Conservation (phyloP, 805 yeast genomes). For the Starmerella apicola region DNA sequence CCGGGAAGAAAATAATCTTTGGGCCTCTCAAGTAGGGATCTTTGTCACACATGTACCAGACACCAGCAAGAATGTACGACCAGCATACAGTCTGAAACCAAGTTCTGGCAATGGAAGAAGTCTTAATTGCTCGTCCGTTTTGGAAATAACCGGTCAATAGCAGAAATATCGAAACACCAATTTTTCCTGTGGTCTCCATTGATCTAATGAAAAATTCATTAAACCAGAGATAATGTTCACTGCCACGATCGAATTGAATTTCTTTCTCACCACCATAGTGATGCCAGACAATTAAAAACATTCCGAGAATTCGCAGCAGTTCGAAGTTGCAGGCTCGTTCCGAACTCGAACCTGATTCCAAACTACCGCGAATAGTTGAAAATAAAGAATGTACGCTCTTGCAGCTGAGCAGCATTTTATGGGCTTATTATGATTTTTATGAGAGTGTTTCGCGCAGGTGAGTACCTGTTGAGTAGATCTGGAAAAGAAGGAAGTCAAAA, state of each 20-base stretch:
- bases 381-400: no score
- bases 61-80: slow-evolving; percentile 5
- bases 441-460: no score
- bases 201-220: slow-evolving; percentile 4
- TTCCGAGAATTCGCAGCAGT: slow-evolving; percentile 10
- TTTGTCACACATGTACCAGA: background rate
- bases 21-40: background rate
- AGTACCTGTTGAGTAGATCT: no score
- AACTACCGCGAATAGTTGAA: no score
- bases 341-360: no score
- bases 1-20: slow-evolving; percentile 3
- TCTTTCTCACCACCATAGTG: slow-evolving; percentile 7
- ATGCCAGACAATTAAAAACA: slow-evolving; percentile 10
- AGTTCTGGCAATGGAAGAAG: slow-evolving; percentile 8
- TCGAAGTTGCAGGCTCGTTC: slow-evolving; percentile 10
- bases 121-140: slow-evolving; percentile 5
- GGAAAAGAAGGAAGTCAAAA: no score
- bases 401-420: no score
- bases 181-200: slow-evolving; percentile 11
- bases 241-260: slow-evolving; percentile 5
- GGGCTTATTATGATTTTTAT: no score
- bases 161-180: slow-evolving; percentile 11
- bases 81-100: slow-evolving; percentile 12
- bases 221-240: slow-evolving; percentile 3
- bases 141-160: slow-evolving; percentile 13